Base-by-base conservation (phyloP, 192 early-diverging fungal genomes). In the Dimargaris xerosporica region DNA sequence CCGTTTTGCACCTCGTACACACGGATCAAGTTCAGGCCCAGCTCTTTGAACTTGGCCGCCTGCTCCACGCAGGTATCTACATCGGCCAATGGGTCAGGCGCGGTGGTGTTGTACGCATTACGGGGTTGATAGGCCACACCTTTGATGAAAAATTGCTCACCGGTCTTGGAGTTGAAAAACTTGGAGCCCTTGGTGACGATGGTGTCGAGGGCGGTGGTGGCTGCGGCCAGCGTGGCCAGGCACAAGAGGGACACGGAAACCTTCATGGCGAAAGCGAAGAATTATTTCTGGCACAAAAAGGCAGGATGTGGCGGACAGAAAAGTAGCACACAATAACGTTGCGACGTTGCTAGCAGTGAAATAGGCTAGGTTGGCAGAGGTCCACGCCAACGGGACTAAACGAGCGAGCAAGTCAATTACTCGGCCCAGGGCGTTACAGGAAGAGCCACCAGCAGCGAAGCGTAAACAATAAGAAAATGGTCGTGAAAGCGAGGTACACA, bases 71-170 rank as follows among this genome's bases (percentile, higher is more conserved):
- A 88, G 45, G 65, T 75, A 23, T 64, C 64, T 43, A 67, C 66
- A 62, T 84, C 79, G 12, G 82, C 72, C 43, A 88, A 73, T 29
- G 86, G 86, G 65, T 86, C 86, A 34, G 62, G 69, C 29, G 69
- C 70, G 17, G 54, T 45, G 15, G 61, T 44, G 55, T 69, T 66
- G 17, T 68, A 71, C 10, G 64, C 64, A 54, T 50, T 62, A 59
- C 70, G 69, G 23, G 86, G 87, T 64, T 86, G 85, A 64, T 89
- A 89, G n/a, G 76, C 83, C 19, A 85, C 75, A 56, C 83, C 85
- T 70, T 85, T 85, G 73, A 85, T 73, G 55, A 82, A 85, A 75
- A 89, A 85, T 68, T 89, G 83, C 28, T 82, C 73, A 67, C 85
- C 82, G 7, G 81, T 82, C 34, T 82, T 80, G 21, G 76, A 76